Evolutionary conservation across 768 basidiomycete genomes (phyloP), one percentile per base, ranked within the genome.

Genomic region (Podaxis sp.): DNA sequence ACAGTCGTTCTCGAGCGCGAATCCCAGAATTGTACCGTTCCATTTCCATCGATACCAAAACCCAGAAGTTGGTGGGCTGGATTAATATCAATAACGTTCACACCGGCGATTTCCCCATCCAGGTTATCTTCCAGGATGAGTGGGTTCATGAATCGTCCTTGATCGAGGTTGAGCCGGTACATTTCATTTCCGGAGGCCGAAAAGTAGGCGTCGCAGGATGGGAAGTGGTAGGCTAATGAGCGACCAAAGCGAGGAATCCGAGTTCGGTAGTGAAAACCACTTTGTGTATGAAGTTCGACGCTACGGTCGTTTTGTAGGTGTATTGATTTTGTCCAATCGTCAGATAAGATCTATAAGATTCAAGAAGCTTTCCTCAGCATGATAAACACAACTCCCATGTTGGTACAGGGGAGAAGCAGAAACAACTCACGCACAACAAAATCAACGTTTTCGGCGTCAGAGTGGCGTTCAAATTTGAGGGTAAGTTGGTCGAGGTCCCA

Each of bases 281-380:
- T 86, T 73, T 99, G 97, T 0, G 93, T 96, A 72, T 99, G 97
- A 4, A 99, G 80, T 70, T 95, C 93, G 60, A 99, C 74, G 4
- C 93, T 92, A n/a, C 97, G 88, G 78, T 98, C 95, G 55, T 90
- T 89, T 82, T 99, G 97, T 2, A 99, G 84, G 73, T 97, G 95
- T 65, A 98, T 82, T n/a, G 93, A 89, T 73, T 99, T 99, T 6
- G 96, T 99, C 96, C 96, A 99, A 80, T 99, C 96, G 70, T 96
- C 92, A 1, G 96, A 98, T 7, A 99, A 82, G 68, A 94, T 89
- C 95, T 97, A 75, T 22, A 51, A 54, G 19, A 33, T 33, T 33
- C 33, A 33, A 33, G 8, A 8, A 28, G 12, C 36, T 24, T 24
- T 11, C 7, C 17, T 38, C 33, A 52, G 49, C 46, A 30, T 24